phyloP scores from a whole-genome alignment of 345 rosid genomes.

The Hypericum androsaemum region DNA sequence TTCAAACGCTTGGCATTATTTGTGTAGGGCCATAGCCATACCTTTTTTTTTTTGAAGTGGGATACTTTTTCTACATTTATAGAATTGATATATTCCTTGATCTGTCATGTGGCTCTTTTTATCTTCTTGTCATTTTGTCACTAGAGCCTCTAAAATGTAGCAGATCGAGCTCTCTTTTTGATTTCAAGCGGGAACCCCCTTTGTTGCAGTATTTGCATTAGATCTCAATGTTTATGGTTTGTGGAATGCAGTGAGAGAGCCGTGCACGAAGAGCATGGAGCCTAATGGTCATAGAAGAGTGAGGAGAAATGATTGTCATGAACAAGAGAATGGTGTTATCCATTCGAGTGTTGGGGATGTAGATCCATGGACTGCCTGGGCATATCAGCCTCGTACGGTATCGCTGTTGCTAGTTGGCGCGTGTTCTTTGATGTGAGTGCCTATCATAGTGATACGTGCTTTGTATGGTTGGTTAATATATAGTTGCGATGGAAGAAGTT shows the following conservation, averaged over 20 bases:
- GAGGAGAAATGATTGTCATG: conserved; percentile 37
- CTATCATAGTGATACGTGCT: neutral
- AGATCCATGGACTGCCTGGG: conserved; percentile 99
- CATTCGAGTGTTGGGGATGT: conserved; percentile 34
- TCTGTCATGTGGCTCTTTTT: too few relatives aligned
- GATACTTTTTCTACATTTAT: too few relatives aligned
- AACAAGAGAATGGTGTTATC: conserved; percentile 45
- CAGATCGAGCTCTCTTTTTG: too few relatives aligned
- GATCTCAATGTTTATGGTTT: neutral
- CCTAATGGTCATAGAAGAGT: conserved; percentile 47
- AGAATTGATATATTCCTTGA: too few relatives aligned
- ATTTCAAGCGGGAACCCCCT: too few relatives aligned
- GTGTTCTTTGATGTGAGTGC: conserved; percentile 81
- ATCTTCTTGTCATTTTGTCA: too few relatives aligned
- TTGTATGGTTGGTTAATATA: neutral
- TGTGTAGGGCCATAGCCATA: too few relatives aligned
- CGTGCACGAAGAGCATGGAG: conserved; percentile 36
- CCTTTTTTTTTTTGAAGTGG: too few relatives aligned
- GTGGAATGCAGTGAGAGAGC: conserved; percentile 22
- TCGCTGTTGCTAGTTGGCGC: conserved; percentile 85
- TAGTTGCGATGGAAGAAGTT: too few relatives aligned
- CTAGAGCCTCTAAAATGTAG: too few relatives aligned
- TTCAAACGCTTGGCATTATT: too few relatives aligned
- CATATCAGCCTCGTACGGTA: conserved; percentile 90
- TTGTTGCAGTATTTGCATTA: too few relatives aligned